Conservation (phyloP, 768 basidiomycete species). For the Termitomyces sp. region DNA sequence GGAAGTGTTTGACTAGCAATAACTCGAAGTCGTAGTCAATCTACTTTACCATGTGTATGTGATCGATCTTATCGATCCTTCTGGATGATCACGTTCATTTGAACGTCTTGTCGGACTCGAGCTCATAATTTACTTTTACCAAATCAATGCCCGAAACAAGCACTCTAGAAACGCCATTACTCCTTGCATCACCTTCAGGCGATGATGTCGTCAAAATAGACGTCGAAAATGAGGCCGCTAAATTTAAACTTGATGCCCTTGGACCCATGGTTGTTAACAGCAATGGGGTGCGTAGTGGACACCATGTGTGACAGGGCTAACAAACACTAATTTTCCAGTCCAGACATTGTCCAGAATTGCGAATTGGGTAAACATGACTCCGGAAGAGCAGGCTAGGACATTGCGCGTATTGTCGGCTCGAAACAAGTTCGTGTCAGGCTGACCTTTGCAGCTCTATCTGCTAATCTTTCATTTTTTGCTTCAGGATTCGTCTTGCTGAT, state of each 20-base stretch:
- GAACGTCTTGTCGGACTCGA: neutral
- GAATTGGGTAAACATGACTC: slow-evolving; percentile 59
- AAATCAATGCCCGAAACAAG: slow-evolving; percentile 5
- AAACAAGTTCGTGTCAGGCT: slow-evolving; percentile 34
- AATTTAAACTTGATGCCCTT: slow-evolving; percentile 50
- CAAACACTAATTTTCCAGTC: neutral
- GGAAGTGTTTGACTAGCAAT: neutral
- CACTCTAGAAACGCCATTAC: neutral
- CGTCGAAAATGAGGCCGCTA: slow-evolving; percentile 14
- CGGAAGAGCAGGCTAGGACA: slow-evolving; percentile 52
- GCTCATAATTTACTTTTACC: neutral
- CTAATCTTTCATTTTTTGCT: neutral
- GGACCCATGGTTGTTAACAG: slow-evolving; percentile 68
- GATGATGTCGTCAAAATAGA: slow-evolving; percentile 7
- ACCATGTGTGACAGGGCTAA: neutral
- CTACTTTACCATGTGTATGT: neutral
- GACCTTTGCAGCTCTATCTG: neutral
- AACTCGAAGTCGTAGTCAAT: neutral
- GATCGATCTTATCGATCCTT: neutral
- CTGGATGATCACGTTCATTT: neutral
- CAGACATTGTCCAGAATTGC: slow-evolving; percentile 63
- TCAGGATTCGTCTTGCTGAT: neutral
- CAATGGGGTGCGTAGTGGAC: slow-evolving; percentile 46
- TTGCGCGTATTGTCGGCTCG: slow-evolving; percentile 47
- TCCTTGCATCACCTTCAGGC: neutral